Percentiles rank a stretch among this genome's conserved stretches.
Evolutionary conservation across 176 grass and related monocot species (phyloP).

Genomic region (Ensete glaucum): DNA sequence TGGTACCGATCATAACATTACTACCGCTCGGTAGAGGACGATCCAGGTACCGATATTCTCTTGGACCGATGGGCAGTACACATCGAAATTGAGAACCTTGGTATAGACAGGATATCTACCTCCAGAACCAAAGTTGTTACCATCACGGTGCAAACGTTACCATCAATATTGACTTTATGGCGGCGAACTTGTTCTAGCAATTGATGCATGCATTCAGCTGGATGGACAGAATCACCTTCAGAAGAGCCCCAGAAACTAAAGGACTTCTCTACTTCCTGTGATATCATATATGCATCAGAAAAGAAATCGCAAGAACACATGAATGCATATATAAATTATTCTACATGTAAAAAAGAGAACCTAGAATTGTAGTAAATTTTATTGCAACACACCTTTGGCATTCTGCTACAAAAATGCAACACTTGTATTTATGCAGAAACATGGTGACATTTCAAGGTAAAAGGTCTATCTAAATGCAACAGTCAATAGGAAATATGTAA

Average conservation of each 20-base stretch:
- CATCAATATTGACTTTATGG: constrained; percentile 94
- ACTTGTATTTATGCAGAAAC: background rate
- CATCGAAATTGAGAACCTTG: constrained; percentile 1
- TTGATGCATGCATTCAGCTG: constrained; percentile 97
- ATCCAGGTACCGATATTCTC: too few relatives aligned
- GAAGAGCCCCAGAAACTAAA: constrained; percentile 73
- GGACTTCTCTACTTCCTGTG: constrained; percentile 75
- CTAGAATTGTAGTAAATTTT: background rate
- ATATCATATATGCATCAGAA: background rate
- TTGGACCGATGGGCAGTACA: too few relatives aligned
- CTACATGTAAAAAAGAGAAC: background rate
- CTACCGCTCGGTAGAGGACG: too few relatives aligned
- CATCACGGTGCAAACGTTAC: constrained; percentile 97
- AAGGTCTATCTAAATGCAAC: background rate
- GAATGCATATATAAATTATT: background rate
- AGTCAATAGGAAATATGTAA: background rate
- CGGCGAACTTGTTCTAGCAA: constrained; percentile 84
- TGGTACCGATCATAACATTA: too few relatives aligned
- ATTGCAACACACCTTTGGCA: background rate
- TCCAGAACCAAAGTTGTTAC: constrained; percentile 98
- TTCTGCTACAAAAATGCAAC: background rate
- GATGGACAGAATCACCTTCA: constrained; percentile 73
- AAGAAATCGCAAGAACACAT: background rate
- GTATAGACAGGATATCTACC: constrained; percentile 28
- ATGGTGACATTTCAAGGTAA: background rate